Conservation (phyloP, 164 flowering plant genomes). For the Umbilicus rupestris region DNA sequence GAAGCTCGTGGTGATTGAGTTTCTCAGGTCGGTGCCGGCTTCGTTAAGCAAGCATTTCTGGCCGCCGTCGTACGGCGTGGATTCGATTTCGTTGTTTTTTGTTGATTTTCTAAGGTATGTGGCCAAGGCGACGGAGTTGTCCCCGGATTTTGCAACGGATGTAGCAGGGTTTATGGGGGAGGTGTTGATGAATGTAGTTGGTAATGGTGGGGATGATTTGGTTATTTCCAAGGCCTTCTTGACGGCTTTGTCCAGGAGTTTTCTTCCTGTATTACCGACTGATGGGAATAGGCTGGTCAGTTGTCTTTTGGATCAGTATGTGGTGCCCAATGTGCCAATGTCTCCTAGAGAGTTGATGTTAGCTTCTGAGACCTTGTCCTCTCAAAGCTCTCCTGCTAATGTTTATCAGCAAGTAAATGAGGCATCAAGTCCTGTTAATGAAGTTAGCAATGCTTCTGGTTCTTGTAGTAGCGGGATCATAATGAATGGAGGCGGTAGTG, state of each 20-base stretch:
- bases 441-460: conserved; percentile 32
- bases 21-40: conserved; percentile 51
- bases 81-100: conserved; percentile 43
- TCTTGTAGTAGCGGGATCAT: conserved; percentile 26
- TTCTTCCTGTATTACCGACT: conserved; percentile 44
- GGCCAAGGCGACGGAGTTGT: conserved; percentile 38
- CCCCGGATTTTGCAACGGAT: conserved; percentile 43
- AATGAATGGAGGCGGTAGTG: conserved; percentile 39
- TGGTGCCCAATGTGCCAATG: conserved; percentile 8
- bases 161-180: conserved; percentile 46
- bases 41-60: conserved; percentile 55
- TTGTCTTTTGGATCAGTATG: conserved; percentile 42
- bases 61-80: conserved; percentile 54
- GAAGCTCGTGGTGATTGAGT: conserved; percentile 37
- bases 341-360: conserved; percentile 18
- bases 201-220: conserved; percentile 16
- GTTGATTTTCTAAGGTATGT: conserved; percentile 51
- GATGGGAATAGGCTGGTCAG: conserved; percentile 52
- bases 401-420: conserved; percentile 22
- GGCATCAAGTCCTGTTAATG: conserved; percentile 36
- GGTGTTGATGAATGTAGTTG: conserved; percentile 32
- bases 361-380: conserved; percentile 36
- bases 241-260: conserved; percentile 42
- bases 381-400: conserved; percentile 48
- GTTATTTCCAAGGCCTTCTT: conserved; percentile 49